phyloP scores from a whole-genome alignment of 805 yeast genomes.

The Sugiyamaella qingdaonensis region DNA sequence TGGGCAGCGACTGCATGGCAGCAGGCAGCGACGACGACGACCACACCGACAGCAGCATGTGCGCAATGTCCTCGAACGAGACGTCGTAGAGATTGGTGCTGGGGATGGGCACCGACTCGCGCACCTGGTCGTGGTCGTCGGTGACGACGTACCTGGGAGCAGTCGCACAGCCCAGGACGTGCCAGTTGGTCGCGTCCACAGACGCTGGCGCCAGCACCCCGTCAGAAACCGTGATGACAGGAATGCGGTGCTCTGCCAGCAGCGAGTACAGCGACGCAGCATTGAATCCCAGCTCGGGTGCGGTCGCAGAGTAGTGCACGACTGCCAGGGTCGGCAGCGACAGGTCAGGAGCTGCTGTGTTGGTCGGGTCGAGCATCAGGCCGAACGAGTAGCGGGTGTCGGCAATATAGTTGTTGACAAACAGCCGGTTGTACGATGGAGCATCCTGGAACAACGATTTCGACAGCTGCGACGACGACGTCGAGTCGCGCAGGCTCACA shows the following conservation, averaged over 20 bases:
- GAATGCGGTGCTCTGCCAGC: slow-evolving; percentile 9
- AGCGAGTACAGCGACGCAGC: slow-evolving; percentile 10
- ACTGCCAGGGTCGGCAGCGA: slow-evolving; percentile 10
- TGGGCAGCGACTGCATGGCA: neutral
- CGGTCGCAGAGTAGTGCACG: slow-evolving; percentile 5
- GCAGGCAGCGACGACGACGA: neutral
- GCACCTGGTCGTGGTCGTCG: neutral
- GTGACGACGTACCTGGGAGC: slow-evolving; percentile 1
- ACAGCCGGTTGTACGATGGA: neutral
- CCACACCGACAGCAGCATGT: neutral
- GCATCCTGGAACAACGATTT: neutral
- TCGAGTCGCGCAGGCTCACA: too few species aligned
- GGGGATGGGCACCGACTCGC: neutral
- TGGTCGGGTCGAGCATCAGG: slow-evolving; percentile 3
- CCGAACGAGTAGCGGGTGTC: slow-evolving; percentile 7
- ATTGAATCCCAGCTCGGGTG: slow-evolving; percentile 2
- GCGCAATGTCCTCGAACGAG: neutral
- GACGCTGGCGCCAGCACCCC: slow-evolving; percentile 5
- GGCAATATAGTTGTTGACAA: neutral
- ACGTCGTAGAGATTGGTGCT: neutral
- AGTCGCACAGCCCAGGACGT: slow-evolving; percentile 6
- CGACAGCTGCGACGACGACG: neutral
- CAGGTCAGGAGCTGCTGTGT: neutral
- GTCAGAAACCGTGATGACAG: slow-evolving; percentile 12
- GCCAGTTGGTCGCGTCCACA: slow-evolving; percentile 5